Conservation (phyloP, 2,329 filamentous ascomycete genomes). For the Conoideocrella luteorostrata region DNA sequence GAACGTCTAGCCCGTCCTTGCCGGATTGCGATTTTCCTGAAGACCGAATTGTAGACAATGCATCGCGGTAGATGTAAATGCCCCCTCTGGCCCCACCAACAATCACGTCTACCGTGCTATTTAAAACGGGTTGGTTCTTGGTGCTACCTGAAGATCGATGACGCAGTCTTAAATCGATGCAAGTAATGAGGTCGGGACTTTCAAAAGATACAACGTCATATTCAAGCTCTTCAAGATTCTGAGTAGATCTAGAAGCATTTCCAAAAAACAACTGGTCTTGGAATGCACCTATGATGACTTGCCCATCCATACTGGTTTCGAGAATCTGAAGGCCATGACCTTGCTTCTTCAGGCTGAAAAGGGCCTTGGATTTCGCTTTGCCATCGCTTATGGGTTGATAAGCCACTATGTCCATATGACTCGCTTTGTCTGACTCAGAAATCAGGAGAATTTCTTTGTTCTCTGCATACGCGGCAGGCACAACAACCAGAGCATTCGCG, state of each 20-base stretch:
- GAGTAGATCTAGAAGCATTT: slow-evolving; percentile 15
- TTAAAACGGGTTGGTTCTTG: slow-evolving; percentile 19
- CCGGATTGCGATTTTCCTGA: slow-evolving; percentile 31
- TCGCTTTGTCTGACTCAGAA: slow-evolving; percentile 34
- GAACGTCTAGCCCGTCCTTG: slow-evolving; percentile 47
- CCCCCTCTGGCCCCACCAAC: slow-evolving; percentile 71
- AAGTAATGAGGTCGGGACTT: slow-evolving; percentile 57
- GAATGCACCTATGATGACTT: slow-evolving; percentile 42
- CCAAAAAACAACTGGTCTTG: slow-evolving; percentile 32
- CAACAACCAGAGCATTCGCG: slow-evolving; percentile 39
- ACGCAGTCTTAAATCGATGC: slow-evolving; percentile 54
- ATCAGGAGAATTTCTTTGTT: slow-evolving; percentile 40
- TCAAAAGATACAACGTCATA: slow-evolving; percentile 56
- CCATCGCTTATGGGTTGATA: slow-evolving; percentile 32
- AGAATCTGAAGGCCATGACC: slow-evolving; percentile 35
- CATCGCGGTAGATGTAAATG: slow-evolving; percentile 76
- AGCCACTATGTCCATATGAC: slow-evolving; percentile 34
- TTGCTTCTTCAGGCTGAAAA: slow-evolving; percentile 31
- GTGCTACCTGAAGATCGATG: slow-evolving; percentile 15
- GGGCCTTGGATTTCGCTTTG: slow-evolving; percentile 23
- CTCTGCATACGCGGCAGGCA: slow-evolving; percentile 27
- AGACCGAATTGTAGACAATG: slow-evolving; percentile 52
- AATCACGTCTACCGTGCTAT: slow-evolving; percentile 60
- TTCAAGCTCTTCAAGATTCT: slow-evolving; percentile 22
- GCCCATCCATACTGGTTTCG: slow-evolving; percentile 46